Evolutionary conservation across 2,329 filamentous ascomycete species (phyloP).

Genomic region (Kalmusia sp.): DNA sequence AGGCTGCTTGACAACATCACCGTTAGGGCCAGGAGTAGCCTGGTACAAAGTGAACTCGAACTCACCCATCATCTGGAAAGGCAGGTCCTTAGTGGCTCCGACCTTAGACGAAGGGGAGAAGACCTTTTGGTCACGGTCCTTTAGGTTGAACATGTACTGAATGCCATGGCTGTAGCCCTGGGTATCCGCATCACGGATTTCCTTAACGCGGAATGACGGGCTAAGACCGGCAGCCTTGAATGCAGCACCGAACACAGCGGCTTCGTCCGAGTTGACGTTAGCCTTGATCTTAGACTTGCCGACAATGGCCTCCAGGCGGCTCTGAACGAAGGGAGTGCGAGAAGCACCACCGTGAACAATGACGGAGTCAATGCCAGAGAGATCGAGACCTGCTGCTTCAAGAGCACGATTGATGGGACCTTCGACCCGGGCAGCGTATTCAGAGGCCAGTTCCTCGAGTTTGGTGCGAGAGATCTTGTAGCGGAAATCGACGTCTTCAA

Average conservation of each 20-base stretch:
- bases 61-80: slow-evolving; percentile 82
- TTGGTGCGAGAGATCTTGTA: slow-evolving; percentile 83
- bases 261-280: slow-evolving; percentile 97
- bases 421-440: slow-evolving; percentile 72
- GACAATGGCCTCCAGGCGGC: slow-evolving; percentile 77
- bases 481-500: slow-evolving; percentile 91
- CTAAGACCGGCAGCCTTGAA: slow-evolving; percentile 93
- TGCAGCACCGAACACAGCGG: slow-evolving; percentile 92
- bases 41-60: slow-evolving; percentile 84
- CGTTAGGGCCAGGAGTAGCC: slow-evolving; percentile 61
- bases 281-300: slow-evolving; percentile 82
- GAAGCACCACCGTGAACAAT: slow-evolving; percentile 92
- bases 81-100: slow-evolving; percentile 82
- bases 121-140: slow-evolving; percentile 79
- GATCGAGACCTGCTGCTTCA: slow-evolving; percentile 72
- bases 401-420: slow-evolving; percentile 77
- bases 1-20: slow-evolving; percentile 61
- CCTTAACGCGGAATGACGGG: slow-evolving; percentile 96
- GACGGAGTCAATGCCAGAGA: slow-evolving; percentile 82
- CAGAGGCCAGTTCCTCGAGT: slow-evolving; percentile 80
- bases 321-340: slow-evolving; percentile 93
- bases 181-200: slow-evolving; percentile 84
- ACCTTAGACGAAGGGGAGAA: slow-evolving; percentile 80
- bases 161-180: slow-evolving; percentile 76
- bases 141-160: slow-evolving; percentile 74